Evolutionary conservation across 164 flowering plant species (phyloP), one percentile per base, ranked within the genome.

Genomic region (Buxus sempervirens): DNA sequence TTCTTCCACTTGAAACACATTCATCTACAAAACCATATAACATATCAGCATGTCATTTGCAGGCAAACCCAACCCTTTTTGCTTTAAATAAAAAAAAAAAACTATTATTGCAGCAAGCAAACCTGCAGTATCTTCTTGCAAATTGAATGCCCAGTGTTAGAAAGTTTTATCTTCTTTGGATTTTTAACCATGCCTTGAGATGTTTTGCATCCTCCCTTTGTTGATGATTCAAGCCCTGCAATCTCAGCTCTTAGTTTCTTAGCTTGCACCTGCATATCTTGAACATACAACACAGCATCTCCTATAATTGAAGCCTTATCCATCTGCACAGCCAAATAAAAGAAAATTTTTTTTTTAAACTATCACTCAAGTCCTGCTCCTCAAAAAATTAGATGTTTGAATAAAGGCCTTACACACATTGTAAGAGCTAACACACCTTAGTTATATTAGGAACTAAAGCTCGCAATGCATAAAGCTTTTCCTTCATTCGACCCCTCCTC

Each of bases 301-400:
- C 92, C 98, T 61, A 93, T 79, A 20, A 90, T 93, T 9, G 98
- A 93, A 9, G 98, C 97, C 77, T 88, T 93, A 63, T 93, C 98
- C 98, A 93, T 93, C 98, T 93, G 78, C 79, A 77, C 27, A 24
- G 25, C 36, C 22, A 26, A 10, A 26, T 4, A 24, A 20, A 26
- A 49, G 28, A 27, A 55, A n/a, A n/a, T n/a, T n/a, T n/a, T n/a
- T n/a, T 13, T 36, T 20, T 22, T 0, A 58, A 19, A 0, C 21
- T 20, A 9, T n/a, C 21, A 63, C 5, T 32, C 38, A 32, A 7
- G 38, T 32, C 38, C 38, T 7, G 3, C 38, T 7, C 38, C 38
- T 32, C 7, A 7, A 32, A 32, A 7, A 3, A 3, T 32, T 32
- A 32, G 3, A 32, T 32, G 38, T 7, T 32, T 32, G 38, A 32